A percentile compares a stretch with the other conserved stretches of the same genome.
Evolutionary conservation across 2,329 filamentous ascomycete genomes (phyloP).

Genomic region (Talaromyces piceae): DNA sequence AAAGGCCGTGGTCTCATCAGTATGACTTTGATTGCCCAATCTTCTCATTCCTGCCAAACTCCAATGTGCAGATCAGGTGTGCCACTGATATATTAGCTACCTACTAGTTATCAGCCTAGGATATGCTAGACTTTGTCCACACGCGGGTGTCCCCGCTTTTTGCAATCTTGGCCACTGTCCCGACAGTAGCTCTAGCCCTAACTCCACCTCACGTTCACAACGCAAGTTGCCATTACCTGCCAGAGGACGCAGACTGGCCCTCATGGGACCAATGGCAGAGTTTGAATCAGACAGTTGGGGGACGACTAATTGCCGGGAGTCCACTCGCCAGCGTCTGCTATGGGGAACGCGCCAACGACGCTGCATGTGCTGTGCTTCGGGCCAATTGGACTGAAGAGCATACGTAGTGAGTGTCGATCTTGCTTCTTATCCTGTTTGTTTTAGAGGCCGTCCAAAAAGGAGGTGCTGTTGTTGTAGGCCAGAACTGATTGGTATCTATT

Average conservation of each 20-base stretch:
- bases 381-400: conserved; percentile 1
- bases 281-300: conserved; percentile 32
- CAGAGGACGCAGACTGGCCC: conserved; percentile 32
- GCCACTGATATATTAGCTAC: background rate
- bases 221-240: conserved; percentile 14
- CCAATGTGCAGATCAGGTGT: background rate
- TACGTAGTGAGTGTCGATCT: background rate
- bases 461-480: no score
- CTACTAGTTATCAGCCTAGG: no score
- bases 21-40: background rate
- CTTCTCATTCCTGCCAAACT: background rate
- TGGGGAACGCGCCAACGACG: background rate
- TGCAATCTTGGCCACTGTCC: background rate
- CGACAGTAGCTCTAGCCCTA: background rate
- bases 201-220: background rate
- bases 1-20: background rate
- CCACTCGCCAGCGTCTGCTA: conserved; percentile 29
- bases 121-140: background rate
- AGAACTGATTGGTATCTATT: background rate
- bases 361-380: conserved; percentile 1
- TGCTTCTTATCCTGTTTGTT: no score
- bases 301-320: conserved; percentile 27
- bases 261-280: conserved; percentile 15
- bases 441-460: background rate
- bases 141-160: background rate